phyloP scores from a whole-genome alignment of 225 moss, liverwort and hornwort genomes.

The Polytrichum commune region DNA sequence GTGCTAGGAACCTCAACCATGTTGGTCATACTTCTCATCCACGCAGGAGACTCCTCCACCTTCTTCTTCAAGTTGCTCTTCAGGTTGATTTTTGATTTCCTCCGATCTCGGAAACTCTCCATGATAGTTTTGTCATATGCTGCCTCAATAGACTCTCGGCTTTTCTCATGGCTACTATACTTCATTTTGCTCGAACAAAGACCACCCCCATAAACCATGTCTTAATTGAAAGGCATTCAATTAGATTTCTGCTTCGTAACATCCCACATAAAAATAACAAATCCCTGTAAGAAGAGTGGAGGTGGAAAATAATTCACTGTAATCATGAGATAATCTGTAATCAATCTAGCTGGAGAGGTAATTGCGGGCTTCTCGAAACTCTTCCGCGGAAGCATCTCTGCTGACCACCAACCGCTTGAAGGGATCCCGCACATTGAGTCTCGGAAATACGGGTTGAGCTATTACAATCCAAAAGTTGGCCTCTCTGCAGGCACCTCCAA shows the following conservation, averaged over 20 bases:
- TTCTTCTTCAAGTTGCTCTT: slow-evolving; percentile 85
- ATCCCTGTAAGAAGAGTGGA: too few relatives aligned
- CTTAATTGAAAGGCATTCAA: background rate
- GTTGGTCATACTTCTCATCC: slow-evolving; percentile 57
- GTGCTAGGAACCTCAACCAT: slow-evolving; percentile 75
- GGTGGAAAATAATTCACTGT: too few relatives aligned
- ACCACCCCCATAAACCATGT: background rate
- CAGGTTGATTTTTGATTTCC: slow-evolving; percentile 72
- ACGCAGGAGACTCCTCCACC: slow-evolving; percentile 76
- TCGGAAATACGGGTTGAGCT: slow-evolving; percentile 57
- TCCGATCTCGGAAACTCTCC: slow-evolving; percentile 86
- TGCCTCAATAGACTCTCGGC: slow-evolving; percentile 80
- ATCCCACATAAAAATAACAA: too few relatives aligned
- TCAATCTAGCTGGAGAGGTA: slow-evolving; percentile 50
- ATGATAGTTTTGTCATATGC: slow-evolving; percentile 96
- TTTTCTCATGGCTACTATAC: slow-evolving; percentile 72
- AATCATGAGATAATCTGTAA: too few relatives aligned
- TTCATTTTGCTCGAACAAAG: slow-evolving; percentile 5
- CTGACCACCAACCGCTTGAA: slow-evolving; percentile 77
- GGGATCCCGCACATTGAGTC: slow-evolving; percentile 73
- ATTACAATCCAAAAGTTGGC: background rate
- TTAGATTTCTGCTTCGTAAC: too few relatives aligned
- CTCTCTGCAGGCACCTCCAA: too few relatives aligned
- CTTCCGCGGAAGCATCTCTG: slow-evolving; percentile 79
- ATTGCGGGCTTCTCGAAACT: slow-evolving; percentile 78